Evolutionary conservation across 1,284 basidiomycete species (phyloP).

Genomic region (Grifola frondosa): DNA sequence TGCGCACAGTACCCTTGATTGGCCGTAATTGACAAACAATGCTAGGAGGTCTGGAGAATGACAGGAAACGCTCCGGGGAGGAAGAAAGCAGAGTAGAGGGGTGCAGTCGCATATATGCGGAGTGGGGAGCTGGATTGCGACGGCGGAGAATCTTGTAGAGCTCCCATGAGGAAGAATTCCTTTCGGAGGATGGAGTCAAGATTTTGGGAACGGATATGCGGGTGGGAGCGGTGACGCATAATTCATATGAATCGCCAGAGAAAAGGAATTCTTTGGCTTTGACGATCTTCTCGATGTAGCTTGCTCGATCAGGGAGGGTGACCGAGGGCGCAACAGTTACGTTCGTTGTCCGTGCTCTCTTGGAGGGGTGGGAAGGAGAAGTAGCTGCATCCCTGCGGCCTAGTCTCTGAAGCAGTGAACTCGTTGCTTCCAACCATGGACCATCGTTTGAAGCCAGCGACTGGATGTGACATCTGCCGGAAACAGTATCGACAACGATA

Average conservation of each 20-base stretch:
- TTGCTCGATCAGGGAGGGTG: conserved; percentile 50
- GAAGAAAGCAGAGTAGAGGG: conserved; percentile 72
- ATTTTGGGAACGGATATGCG: conserved; percentile 44
- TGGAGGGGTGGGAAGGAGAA: conserved; percentile 1
- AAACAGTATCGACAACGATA: conserved; percentile 59
- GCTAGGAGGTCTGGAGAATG: conserved; percentile 68
- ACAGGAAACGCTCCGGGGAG: conserved; percentile 92
- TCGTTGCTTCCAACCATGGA: conserved; percentile 52
- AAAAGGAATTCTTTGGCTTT: conserved; percentile 76
- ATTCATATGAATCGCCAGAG: conserved; percentile 93
- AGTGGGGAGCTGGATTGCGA: conserved; percentile 90
- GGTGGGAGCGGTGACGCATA: conserved; percentile 87
- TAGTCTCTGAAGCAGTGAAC: conserved; percentile 24
- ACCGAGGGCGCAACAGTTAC: conserved; percentile 34
- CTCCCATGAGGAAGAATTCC: conserved; percentile 63
- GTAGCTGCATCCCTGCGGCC: not conserved
- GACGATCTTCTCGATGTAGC: conserved; percentile 75
- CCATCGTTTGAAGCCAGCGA: conserved; percentile 59
- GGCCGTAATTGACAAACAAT: conserved; percentile 83
- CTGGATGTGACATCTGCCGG: conserved; percentile 56
- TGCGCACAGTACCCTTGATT: conserved; percentile 90
- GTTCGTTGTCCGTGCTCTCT: conserved; percentile 1
- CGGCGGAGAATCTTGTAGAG: conserved; percentile 71
- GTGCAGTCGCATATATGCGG: conserved; percentile 77
- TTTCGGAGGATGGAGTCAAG: conserved; percentile 29